Evolutionary conservation across 345 rosid species (phyloP).

Genomic region (Carallia brachiata): DNA sequence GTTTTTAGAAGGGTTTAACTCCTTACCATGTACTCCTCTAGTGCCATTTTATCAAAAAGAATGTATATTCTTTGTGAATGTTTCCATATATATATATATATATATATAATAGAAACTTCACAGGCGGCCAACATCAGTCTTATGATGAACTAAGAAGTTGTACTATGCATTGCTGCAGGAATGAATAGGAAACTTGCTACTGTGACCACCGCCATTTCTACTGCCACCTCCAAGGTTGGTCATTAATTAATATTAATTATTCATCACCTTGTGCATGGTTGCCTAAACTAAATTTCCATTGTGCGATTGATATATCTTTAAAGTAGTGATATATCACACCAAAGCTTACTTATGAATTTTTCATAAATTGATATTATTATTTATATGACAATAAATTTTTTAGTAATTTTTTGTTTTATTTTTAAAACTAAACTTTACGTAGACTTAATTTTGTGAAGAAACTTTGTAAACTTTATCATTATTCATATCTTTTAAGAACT

Average conservation of each 20-base stretch:
- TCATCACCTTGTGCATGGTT: too few relatives aligned
- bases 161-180: slow-evolving; percentile 12
- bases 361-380: too few relatives aligned
- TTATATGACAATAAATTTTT: too few relatives aligned
- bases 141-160: neutral
- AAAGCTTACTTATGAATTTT: too few relatives aligned
- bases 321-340: too few relatives aligned
- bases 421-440: too few relatives aligned
- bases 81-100: neutral
- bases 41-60: neutral
- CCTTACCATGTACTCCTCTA: neutral
- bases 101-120: too few relatives aligned
- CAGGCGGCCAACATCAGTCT: neutral
- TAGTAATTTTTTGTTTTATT: too few relatives aligned
- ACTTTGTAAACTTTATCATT: too few relatives aligned
- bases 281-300: neutral
- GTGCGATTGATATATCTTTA: neutral
- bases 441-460: too few relatives aligned
- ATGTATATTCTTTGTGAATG: neutral
- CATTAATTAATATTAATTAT: neutral
- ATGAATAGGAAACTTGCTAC: slow-evolving; percentile 8
- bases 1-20: slow-evolving; percentile 6
- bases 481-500: neutral
- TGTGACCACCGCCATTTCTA: slow-evolving; percentile 13
- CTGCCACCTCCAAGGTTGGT: slow-evolving; percentile 32